These are phyloP conservation scores for Agarophyton chilense DNA, from an alignment of 23 red algal genomes.

Conservation along the genomic window DNA sequence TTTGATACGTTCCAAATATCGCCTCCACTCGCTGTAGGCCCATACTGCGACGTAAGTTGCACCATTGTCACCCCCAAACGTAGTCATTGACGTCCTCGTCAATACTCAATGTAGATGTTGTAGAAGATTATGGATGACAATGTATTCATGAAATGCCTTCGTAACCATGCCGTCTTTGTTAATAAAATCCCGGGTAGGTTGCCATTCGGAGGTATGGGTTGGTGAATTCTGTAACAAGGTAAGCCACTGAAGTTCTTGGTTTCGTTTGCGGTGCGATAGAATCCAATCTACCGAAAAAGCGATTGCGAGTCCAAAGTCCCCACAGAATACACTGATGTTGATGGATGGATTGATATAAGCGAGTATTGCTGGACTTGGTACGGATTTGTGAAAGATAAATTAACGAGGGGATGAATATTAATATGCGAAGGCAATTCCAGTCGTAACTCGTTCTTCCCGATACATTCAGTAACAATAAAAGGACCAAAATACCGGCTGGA, in stretches of 20 bases:
- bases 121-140: conserved; percentile 7
- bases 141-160: conserved; percentile 4
- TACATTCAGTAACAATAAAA: not conserved
- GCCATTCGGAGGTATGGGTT: not conserved
- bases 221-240: not conserved
- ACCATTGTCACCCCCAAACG: not conserved
- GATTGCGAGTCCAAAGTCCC: not conserved
- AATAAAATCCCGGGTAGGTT: conserved; percentile 22
- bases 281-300: not conserved
- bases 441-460: conserved; percentile 37
- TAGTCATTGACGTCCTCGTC: conserved; percentile 25
- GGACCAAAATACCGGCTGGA: not conserved
- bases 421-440: not conserved
- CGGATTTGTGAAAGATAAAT: not conserved
- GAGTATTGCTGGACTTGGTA: not conserved
- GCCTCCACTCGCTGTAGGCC: not conserved
- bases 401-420: conserved; percentile 14
- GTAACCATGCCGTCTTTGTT: conserved; percentile 13
- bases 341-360: no score
- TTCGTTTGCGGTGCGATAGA: not conserved
- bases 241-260: conserved; percentile 1
- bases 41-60: conserved; percentile 16
- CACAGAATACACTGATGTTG: not conserved
- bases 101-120: conserved; percentile 24
- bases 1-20: no score